Conservation (phyloP, 176 grass and related monocot species). For the Musa acuminata region DNA sequence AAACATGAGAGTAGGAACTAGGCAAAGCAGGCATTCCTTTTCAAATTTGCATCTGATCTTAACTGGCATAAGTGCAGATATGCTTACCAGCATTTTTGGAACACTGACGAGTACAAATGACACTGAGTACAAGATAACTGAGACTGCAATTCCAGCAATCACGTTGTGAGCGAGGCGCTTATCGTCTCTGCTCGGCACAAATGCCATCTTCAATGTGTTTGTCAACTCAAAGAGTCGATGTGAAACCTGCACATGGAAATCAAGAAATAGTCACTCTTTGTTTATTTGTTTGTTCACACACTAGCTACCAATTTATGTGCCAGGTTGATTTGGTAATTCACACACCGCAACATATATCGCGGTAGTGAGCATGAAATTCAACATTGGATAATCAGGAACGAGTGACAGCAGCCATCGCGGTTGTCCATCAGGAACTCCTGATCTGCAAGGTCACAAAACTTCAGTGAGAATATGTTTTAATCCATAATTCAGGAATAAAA, state of each 20-base stretch:
- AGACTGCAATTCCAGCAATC: conserved; percentile 40
- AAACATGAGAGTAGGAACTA: neutral
- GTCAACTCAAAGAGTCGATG: conserved; percentile 85
- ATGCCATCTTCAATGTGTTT: conserved; percentile 80
- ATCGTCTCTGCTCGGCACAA: conserved; percentile 76
- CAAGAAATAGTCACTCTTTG: conserved; percentile 19
- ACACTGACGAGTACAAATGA: conserved; percentile 61
- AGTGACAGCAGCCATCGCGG: conserved; percentile 77
- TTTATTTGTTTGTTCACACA: neutral
- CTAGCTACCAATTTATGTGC: neutral
- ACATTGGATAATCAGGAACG: conserved; percentile 80
- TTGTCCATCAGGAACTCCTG: conserved; percentile 76
- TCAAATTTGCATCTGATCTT: neutral
- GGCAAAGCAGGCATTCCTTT: too few species aligned
- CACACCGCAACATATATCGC: conserved; percentile 80
- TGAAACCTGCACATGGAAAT: conserved; percentile 54
- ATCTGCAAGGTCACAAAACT: conserved; percentile 38
- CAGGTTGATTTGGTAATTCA: conserved; percentile 2
- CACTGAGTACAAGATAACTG: conserved; percentile 52
- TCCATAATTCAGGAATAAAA: neutral
- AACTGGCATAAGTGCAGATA: neutral
- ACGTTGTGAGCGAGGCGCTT: conserved; percentile 63
- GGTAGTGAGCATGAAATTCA: conserved; percentile 99
- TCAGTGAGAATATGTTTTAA: neutral
- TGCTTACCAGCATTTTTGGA: conserved; percentile 28